phyloP scores from a whole-genome alignment of 768 basidiomycete genomes.

The Calocybe cyanea region DNA sequence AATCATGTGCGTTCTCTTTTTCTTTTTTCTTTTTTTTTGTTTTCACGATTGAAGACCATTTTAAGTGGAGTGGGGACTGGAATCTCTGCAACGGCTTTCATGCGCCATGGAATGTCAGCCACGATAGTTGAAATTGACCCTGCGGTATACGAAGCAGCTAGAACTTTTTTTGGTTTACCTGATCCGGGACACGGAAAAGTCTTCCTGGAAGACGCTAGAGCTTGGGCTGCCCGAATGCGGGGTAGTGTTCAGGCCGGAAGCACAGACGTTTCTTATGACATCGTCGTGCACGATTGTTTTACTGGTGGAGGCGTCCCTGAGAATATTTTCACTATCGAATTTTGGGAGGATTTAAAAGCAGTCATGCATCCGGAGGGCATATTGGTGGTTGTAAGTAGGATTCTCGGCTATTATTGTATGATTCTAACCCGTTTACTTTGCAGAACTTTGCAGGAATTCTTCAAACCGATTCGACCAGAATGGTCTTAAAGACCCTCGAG shows the following conservation, averaged over 20 bases:
- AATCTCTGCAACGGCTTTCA: slow-evolving; percentile 72
- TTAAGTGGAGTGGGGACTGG: slow-evolving; percentile 86
- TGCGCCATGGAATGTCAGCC: slow-evolving; percentile 61
- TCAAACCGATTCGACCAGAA: slow-evolving; percentile 54
- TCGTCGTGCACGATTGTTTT: slow-evolving; percentile 89
- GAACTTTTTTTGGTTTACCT: slow-evolving; percentile 74
- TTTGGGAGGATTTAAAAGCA: slow-evolving; percentile 69
- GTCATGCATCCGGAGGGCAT: slow-evolving; percentile 69
- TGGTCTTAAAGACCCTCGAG: slow-evolving; percentile 68
- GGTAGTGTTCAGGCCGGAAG: slow-evolving; percentile 23
- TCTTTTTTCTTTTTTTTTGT: too few species aligned
- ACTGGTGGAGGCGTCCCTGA: slow-evolving; percentile 90
- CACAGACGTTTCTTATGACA: slow-evolving; percentile 48
- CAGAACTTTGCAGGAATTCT: slow-evolving; percentile 86
- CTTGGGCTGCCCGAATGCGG: slow-evolving; percentile 53
- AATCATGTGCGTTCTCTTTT: slow-evolving; percentile 56
- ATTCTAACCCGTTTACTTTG: neutral
- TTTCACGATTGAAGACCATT: slow-evolving; percentile 8
- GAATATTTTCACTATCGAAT: slow-evolving; percentile 80
- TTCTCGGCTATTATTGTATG: neutral
- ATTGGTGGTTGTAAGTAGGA: slow-evolving; percentile 66
- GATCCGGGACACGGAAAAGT: slow-evolving; percentile 56
- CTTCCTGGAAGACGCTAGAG: slow-evolving; percentile 74
- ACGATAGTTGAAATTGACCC: slow-evolving; percentile 95
- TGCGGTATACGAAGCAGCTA: slow-evolving; percentile 81